These are phyloP conservation scores for Aspergillus carbonarius DNA, from an alignment of 2,329 filamentous ascomycete genomes.

Conservation along the genomic window DNA sequence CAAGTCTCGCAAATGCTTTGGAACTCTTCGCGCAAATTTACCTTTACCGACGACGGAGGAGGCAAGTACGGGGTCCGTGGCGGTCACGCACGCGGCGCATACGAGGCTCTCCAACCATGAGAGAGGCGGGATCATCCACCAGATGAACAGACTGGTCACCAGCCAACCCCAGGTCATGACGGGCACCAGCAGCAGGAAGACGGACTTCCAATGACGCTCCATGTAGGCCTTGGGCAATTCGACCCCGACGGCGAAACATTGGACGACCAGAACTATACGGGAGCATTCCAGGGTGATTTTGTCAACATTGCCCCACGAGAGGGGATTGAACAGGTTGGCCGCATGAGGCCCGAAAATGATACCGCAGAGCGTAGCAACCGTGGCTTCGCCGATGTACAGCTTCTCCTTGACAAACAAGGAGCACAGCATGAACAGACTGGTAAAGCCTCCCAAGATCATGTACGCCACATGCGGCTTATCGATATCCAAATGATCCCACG, in stretches of 20 bases:
- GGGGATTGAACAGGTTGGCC: conserved; percentile 61
- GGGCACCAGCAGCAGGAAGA: conserved; percentile 80
- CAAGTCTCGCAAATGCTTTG: conserved; percentile 93
- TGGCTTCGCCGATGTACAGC: conserved; percentile 97
- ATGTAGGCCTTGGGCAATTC: conserved; percentile 77
- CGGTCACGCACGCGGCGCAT: conserved; percentile 89
- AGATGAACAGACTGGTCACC: conserved; percentile 87
- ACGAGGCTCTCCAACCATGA: conserved; percentile 88
- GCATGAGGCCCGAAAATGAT: conserved; percentile 70
- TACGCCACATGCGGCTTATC: conserved; percentile 97
- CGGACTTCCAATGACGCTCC: conserved; percentile 96
- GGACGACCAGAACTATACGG: conserved; percentile 69
- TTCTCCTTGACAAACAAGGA: conserved; percentile 98
- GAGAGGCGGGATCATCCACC: conserved; percentile 78
- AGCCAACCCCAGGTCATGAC: conserved; percentile 93
- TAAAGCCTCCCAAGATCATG: conserved; percentile 97
- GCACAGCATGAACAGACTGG: conserved; percentile 95
- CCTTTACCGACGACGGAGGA: conserved; percentile 98
- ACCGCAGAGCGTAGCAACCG: conserved; percentile 73
- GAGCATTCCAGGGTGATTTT: conserved; percentile 69
- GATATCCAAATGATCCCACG: conserved; percentile 59
- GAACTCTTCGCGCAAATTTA: conserved; percentile 96
- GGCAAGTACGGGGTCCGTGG: conserved; percentile 92
- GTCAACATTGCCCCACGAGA: conserved; percentile 65
- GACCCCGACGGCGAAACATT: conserved; percentile 72